A percentile compares a stretch with the other conserved stretches of the same genome.
phyloP scores from a whole-genome alignment of 805 yeast species.

The Ogataea thermomethanolica region DNA sequence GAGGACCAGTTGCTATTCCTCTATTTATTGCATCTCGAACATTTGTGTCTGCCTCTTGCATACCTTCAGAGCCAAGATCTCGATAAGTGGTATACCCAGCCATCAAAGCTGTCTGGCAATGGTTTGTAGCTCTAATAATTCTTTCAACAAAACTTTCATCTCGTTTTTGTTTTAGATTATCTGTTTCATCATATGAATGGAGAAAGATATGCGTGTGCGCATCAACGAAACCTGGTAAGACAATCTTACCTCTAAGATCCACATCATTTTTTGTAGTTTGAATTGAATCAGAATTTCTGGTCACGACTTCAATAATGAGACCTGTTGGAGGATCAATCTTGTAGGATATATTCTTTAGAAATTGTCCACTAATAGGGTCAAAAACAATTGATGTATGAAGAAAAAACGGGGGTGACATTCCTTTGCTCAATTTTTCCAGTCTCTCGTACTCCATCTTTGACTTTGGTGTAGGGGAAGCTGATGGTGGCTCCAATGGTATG shows the following conservation, averaged over 20 bases:
- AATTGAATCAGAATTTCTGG: conserved; percentile 9
- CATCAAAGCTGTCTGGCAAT: conserved; percentile 24
- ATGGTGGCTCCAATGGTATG: too few species aligned
- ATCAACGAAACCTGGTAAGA: conserved; percentile 30
- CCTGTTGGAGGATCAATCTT: conserved; percentile 27
- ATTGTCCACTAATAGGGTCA: too few species aligned
- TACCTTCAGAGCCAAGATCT: conserved; percentile 29
- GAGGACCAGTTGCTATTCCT: conserved; percentile 26
- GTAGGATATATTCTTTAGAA: too few species aligned
- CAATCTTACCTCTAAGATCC: conserved; percentile 24
- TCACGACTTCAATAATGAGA: conserved; percentile 13
- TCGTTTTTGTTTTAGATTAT: conserved; percentile 26
- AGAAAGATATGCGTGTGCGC: conserved; percentile 31
- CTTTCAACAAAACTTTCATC: conserved; percentile 30
- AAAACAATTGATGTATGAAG: too few species aligned
- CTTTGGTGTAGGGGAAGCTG: too few species aligned
- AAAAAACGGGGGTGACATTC: too few species aligned
- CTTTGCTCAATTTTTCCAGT: too few species aligned
- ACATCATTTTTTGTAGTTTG: conserved; percentile 15
- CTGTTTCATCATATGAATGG: conserved; percentile 29
- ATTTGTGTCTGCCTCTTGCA: conserved; percentile 30
- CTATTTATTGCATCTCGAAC: conserved; percentile 29
- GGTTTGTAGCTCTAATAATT: conserved; percentile 26
- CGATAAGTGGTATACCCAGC: conserved; percentile 31
- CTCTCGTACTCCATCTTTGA: too few species aligned